Base-by-base conservation (phyloP, 768 basidiomycete species). In the Astraeus odoratus region DNA sequence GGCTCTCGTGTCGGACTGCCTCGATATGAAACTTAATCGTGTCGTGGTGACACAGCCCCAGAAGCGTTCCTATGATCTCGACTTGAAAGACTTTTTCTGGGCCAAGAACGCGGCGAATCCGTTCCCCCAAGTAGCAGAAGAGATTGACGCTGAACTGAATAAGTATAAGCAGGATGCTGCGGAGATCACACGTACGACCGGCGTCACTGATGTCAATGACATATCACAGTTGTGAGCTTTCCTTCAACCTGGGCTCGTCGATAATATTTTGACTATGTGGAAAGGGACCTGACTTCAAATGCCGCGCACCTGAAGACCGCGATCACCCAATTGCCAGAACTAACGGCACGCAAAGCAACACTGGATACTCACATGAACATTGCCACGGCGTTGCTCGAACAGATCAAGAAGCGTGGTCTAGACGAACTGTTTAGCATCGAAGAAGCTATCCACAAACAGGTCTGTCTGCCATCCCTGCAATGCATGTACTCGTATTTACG, bases 291-390 rank as follows among this genome's bases (percentile, higher is more conserved):
- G 22, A 83, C 92, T 2, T 80, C 89, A 24, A 98, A 98, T 64
- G 93, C 96, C 3, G 75, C 90, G 6, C 87, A 98, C 62, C 70
- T 99, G 40, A 98, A 97, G 68, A 91, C 92, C 0, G 96, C 96
- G 7, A 96, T 99, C 59, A 98, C 94, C 2, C 90, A 93, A 50
- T 73, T 99, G 16, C 96, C 96, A 1, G 96, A 98, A 61, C 71
- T 99, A 40, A 98, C 95, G 4, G 93, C 96, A 3, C 80, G 96
- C 33, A 99, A 99, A 58, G 89, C 92, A 25, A 94, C 89, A 1
- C 76, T 99, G 20, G 96, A 99, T 63, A 92, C 94, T 3, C 96
- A 99, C 61, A 98, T 99, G 94, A 97, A 98, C 66, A 95, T 99
- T 45, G 95, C 95, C 29, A 96, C 94, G 10, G 86, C 94, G 15